These are phyloP conservation scores for Musa schizocarpa DNA, from an alignment of 176 grass and related monocot genomes.

Conservation along the genomic window DNA sequence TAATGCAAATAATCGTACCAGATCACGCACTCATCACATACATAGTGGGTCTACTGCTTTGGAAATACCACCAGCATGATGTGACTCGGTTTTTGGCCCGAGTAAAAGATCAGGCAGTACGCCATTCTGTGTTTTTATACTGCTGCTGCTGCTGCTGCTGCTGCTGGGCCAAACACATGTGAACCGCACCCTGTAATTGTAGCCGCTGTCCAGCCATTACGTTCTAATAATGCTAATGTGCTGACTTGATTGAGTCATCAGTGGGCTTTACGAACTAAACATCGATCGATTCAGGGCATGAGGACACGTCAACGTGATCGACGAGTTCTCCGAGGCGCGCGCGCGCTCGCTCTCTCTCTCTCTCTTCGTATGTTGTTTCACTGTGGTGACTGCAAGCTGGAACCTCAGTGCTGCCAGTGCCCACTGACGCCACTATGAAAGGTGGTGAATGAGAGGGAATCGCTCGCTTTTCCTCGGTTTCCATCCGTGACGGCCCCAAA, in stretches of 20 bases:
- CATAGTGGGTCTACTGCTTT: background rate
- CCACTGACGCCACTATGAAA: background rate
- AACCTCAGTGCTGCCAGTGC: background rate
- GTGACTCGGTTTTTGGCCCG: background rate
- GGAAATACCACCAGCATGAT: background rate
- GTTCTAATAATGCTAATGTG: too few relatives aligned
- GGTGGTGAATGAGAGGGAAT: slow-evolving; percentile 7
- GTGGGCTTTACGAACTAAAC: background rate
- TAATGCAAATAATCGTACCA: too few relatives aligned
- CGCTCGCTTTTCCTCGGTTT: background rate
- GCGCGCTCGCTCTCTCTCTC: background rate
- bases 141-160: too few relatives aligned
- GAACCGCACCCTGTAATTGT: too few relatives aligned
- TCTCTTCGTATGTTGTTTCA: background rate
- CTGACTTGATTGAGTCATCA: background rate
- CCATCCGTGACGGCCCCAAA: background rate
- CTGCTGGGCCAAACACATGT: too few relatives aligned
- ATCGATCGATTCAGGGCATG: background rate
- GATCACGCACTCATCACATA: background rate
- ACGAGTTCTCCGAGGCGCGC: background rate
- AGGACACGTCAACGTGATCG: background rate
- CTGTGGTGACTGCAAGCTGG: slow-evolving; percentile 1
- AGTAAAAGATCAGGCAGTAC: too few relatives aligned
- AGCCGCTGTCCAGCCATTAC: too few relatives aligned
- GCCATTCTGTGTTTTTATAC: too few relatives aligned